These are phyloP conservation scores for Podospora didyma DNA, from an alignment of 495 filamentous ascomycete genomes.

Conservation along the genomic window DNA sequence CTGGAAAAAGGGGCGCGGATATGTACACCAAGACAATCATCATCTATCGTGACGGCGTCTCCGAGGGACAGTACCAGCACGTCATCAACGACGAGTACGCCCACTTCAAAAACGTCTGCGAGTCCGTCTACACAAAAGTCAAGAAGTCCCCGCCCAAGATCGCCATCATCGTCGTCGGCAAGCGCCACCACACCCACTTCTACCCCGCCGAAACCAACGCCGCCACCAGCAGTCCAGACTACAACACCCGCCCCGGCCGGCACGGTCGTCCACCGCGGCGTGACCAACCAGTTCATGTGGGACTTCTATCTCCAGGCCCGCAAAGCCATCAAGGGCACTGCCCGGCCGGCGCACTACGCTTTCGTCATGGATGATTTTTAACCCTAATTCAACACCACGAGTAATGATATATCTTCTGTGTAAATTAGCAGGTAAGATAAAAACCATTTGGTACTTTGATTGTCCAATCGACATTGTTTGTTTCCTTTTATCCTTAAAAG, in stretches of 20 bases:
- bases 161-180: constrained; percentile 60
- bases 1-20: constrained; percentile 50
- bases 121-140: not conserved
- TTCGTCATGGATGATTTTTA: constrained; percentile 70
- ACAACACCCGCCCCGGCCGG: constrained; percentile 59
- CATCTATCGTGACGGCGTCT: constrained; percentile 83
- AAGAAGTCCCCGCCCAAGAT: constrained; percentile 38
- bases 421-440: no score
- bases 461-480: no score
- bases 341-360: constrained; percentile 68
- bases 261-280: constrained; percentile 75
- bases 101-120: constrained; percentile 8
- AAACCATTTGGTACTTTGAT: no score
- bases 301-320: constrained; percentile 85
- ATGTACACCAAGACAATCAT: constrained; percentile 62
- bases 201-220: constrained; percentile 37
- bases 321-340: constrained; percentile 74
- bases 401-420: no score
- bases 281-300: constrained; percentile 63
- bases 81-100: constrained; percentile 46
- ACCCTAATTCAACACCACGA: constrained; percentile 22
- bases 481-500: no score
- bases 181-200: constrained; percentile 87
- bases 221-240: constrained; percentile 20
- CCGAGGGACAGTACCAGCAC: constrained; percentile 67